Conservation (phyloP, 345 rosid genomes). For the Nephelium lappaceum region DNA sequence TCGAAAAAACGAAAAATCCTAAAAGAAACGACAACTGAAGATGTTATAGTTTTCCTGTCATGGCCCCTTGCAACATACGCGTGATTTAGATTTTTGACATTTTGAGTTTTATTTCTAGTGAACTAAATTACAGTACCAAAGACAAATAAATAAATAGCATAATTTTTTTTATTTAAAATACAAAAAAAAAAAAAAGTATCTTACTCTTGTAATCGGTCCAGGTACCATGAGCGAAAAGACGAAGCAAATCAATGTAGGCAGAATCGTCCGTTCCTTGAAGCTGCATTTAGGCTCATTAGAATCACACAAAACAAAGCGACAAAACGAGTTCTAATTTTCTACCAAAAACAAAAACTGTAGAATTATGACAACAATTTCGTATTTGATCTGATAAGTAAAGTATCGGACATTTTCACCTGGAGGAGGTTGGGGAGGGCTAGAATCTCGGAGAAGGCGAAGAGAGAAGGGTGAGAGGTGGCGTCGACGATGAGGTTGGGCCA, state of each 20-base stretch:
- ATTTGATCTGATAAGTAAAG: not conserved
- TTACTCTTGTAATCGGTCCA: conserved; percentile 94
- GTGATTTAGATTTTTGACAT: not conserved
- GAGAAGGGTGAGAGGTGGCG: conserved; percentile 85
- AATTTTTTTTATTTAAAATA: too few relatives aligned
- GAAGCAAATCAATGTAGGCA: conserved; percentile 53
- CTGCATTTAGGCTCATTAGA: conserved; percentile 43
- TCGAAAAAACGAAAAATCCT: too few relatives aligned
- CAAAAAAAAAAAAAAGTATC: not conserved
- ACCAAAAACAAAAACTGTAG: not conserved
- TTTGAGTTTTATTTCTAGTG: not conserved
- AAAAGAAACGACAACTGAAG: not conserved
- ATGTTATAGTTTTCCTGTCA: not conserved
- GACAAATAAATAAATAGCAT: too few relatives aligned
- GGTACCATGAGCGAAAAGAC: conserved; percentile 83
- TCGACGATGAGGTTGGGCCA: conserved; percentile 44
- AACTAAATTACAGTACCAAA: too few relatives aligned
- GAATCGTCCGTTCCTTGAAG: conserved; percentile 76
- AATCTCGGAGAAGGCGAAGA: conserved; percentile 95
- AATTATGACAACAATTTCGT: not conserved
- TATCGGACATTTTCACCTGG: conserved; percentile 33
- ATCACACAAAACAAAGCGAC: not conserved
- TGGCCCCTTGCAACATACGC: not conserved
- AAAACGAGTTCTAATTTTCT: not conserved
- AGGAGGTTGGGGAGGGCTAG: conserved; percentile 56